Conservation (phyloP, 306 rosid species). For the Delonix regia region DNA sequence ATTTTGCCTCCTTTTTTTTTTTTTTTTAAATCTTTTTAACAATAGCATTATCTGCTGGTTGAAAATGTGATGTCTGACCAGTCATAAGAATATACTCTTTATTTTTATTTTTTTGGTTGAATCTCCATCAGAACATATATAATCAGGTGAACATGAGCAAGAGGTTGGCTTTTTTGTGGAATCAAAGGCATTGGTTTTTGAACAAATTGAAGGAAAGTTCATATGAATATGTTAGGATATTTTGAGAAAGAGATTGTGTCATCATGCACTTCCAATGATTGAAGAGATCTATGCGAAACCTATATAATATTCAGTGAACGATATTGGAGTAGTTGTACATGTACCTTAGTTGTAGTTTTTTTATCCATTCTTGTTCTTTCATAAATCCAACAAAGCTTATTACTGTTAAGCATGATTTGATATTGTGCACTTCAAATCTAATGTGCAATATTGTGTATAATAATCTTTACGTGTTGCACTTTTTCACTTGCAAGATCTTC, state of each 20-base stretch:
- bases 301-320: neutral
- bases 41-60: slow-evolving; percentile 19
- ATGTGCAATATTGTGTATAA: neutral
- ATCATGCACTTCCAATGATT: slow-evolving; percentile 7
- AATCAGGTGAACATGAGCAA: slow-evolving; percentile 10
- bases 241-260: slow-evolving; percentile 6
- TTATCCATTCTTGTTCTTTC: neutral
- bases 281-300: neutral
- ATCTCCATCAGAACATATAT: neutral
- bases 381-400: slow-evolving; percentile 12
- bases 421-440: slow-evolving; percentile 1
- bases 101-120: slow-evolving; percentile 9
- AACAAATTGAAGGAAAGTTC: slow-evolving; percentile 22
- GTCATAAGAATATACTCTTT: neutral
- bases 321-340: slow-evolving; percentile 8
- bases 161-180: neutral
- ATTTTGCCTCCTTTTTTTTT: slow-evolving; percentile 3
- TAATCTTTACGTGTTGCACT: slow-evolving; percentile 1
- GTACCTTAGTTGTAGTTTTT: neutral
- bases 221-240: slow-evolving; percentile 6
- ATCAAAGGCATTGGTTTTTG: slow-evolving; percentile 9
- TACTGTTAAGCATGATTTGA: slow-evolving; percentile 11
- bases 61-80: slow-evolving; percentile 1
- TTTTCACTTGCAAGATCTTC: slow-evolving; percentile 24
- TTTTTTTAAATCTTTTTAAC: slow-evolving; percentile 4